Percentiles rank a stretch among this genome's conserved stretches.
phyloP scores from a whole-genome alignment of 768 basidiomycete genomes.

The Hypsizygus marmoreus region DNA sequence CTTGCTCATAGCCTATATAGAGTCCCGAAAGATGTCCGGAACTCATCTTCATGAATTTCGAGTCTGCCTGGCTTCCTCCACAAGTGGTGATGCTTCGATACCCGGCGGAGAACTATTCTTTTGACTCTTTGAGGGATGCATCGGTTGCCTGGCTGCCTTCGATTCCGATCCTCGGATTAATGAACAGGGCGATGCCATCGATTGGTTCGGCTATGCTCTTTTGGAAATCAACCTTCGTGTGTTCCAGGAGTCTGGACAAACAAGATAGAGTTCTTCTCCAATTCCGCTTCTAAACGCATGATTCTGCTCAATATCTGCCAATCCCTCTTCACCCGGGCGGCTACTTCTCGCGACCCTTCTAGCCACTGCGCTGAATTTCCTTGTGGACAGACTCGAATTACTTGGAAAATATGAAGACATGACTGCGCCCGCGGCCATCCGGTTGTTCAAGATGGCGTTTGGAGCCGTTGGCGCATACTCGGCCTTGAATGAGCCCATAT shows the following conservation, averaged over 20 bases:
- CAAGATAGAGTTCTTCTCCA: constrained; percentile 89
- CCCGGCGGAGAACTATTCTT: constrained; percentile 88
- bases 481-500: constrained; percentile 79
- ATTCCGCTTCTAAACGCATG: constrained; percentile 73
- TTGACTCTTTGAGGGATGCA: constrained; percentile 82
- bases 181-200: constrained; percentile 73
- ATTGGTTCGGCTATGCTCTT: constrained; percentile 79
- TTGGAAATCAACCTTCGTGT: constrained; percentile 86
- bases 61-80: constrained; percentile 74
- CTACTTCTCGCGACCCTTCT: constrained; percentile 79
- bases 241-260: constrained; percentile 94
- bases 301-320: constrained; percentile 85
- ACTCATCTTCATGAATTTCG: constrained; percentile 89
- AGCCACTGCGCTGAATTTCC: constrained; percentile 84
- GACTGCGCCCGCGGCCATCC: constrained; percentile 81
- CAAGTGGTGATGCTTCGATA: constrained; percentile 74
- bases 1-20: constrained; percentile 41
- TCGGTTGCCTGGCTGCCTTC: constrained; percentile 84
- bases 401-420: constrained; percentile 86
- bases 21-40: constrained; percentile 83
- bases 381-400: constrained; percentile 77
- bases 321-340: constrained; percentile 75
- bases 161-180: constrained; percentile 68
- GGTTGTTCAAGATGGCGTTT: constrained; percentile 96
- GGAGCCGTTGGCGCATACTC: constrained; percentile 78